These are phyloP conservation scores for Apophysomyces variabilis DNA, from an alignment of 371 early-diverging fungal species.

Conservation along the genomic window DNA sequence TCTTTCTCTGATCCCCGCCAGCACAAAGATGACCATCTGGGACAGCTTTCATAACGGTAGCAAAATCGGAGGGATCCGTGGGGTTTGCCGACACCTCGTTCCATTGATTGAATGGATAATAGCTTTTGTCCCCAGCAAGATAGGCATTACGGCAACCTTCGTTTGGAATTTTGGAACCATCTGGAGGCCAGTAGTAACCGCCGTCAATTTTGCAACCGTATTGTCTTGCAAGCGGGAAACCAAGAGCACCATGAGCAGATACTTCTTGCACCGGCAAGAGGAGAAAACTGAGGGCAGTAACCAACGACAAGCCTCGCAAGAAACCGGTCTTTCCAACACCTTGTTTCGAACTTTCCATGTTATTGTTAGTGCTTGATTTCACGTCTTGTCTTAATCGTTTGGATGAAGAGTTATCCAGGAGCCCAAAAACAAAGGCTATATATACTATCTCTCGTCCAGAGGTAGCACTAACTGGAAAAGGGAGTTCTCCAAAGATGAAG, in stretches of 20 bases:
- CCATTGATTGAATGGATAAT: conserved; percentile 7
- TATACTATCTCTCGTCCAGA: no score
- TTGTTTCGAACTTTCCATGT: no score
- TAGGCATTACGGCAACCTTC: conserved; percentile 9
- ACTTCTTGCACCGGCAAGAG: conserved; percentile 6
- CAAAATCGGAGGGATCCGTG: neutral
- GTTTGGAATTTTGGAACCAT: conserved; percentile 1
- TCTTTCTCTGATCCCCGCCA: neutral
- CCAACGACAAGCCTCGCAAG: no score
- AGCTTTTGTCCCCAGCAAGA: neutral
- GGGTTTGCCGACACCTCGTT: conserved; percentile 10
- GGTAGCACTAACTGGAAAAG: no score
- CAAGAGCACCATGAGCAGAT: conserved; percentile 7
- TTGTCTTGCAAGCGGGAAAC: conserved; percentile 9
- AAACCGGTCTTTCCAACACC: no score
- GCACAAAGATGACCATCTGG: conserved; percentile 1
- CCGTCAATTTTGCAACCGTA: conserved; percentile 2
- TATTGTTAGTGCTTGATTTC: no score
- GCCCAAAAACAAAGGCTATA: no score
- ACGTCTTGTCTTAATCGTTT: no score
- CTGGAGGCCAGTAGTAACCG: conserved; percentile 4
- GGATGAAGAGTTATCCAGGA: no score
- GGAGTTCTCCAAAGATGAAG: no score
- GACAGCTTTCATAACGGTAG: neutral
- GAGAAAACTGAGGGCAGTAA: neutral